Conservation (phyloP, 2,329 filamentous ascomycete species). For the Ascomycota sp. region DNA sequence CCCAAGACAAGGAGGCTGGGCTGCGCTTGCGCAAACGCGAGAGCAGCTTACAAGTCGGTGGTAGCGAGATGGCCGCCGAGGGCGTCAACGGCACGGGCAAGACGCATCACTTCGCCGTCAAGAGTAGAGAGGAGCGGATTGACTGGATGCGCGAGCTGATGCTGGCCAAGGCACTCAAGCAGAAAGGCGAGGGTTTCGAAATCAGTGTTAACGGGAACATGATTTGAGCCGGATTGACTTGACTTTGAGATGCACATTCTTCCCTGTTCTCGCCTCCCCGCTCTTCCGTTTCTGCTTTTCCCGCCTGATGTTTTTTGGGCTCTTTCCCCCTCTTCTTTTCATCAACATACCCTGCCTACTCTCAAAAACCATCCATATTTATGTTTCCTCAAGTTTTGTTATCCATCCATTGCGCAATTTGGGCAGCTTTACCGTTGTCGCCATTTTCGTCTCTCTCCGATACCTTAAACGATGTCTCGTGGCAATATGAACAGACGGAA, state of each 20-base stretch:
- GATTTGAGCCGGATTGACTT: constrained; percentile 20
- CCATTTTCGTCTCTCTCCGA: too few relatives aligned
- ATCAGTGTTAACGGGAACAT: constrained; percentile 65
- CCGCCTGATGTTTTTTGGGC: too few relatives aligned
- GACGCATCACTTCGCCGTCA: constrained; percentile 86
- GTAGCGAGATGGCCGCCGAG: constrained; percentile 14
- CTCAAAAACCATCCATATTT: too few relatives aligned
- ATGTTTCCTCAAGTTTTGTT: too few relatives aligned
- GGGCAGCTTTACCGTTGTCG: too few relatives aligned
- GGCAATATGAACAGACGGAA: not conserved
- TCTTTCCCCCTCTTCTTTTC: too few relatives aligned
- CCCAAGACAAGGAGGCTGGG: constrained; percentile 34
- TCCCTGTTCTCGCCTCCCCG: not conserved
- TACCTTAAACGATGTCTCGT: too few relatives aligned
- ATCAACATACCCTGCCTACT: too few relatives aligned
- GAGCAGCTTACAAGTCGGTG: constrained; percentile 21
- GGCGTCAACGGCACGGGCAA: constrained; percentile 47
- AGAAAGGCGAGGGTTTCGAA: constrained; percentile 68
- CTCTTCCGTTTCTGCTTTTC: too few relatives aligned
- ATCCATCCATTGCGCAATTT: too few relatives aligned
- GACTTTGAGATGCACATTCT: too few relatives aligned
- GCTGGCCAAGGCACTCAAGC: constrained; percentile 71
- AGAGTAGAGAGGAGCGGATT: constrained; percentile 70
- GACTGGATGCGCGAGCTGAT: constrained; percentile 95
- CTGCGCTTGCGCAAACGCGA: constrained; percentile 32